A percentile compares a stretch with the other conserved stretches of the same genome.
Evolutionary conservation across 345 rosid species (phyloP).

Genomic region (Lepidium sativum): DNA sequence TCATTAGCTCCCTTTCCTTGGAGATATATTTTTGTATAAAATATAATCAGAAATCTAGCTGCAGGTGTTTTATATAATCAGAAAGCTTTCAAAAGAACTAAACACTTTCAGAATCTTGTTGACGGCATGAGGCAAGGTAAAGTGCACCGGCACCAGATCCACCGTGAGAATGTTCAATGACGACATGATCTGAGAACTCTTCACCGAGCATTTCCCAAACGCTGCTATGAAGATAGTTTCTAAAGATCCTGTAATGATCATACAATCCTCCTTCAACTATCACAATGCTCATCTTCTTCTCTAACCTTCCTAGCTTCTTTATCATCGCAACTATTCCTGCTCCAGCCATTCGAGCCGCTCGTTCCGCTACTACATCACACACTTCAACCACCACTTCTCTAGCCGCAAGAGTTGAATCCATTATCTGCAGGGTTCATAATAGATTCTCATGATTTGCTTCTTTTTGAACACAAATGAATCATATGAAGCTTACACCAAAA

Average conservation of each 20-base stretch:
- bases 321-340: conserved; percentile 59
- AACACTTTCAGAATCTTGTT: too few species aligned
- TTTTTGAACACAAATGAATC: neutral
- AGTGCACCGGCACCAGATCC: conserved; percentile 55
- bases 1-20: too few species aligned
- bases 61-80: too few species aligned
- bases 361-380: conserved; percentile 53
- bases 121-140: conserved; percentile 35
- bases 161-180: conserved; percentile 45
- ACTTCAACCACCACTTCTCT: conserved; percentile 55
- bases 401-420: conserved; percentile 30
- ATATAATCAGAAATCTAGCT: too few species aligned
- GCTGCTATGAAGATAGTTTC: conserved; percentile 56
- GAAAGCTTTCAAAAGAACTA: too few species aligned
- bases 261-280: conserved; percentile 61
- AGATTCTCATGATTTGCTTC: neutral
- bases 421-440: conserved; percentile 29
- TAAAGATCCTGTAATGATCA: conserved; percentile 47
- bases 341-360: conserved; percentile 58
- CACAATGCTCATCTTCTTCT: conserved; percentile 41
- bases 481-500: conserved; percentile 33
- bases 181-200: conserved; percentile 45
- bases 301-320: conserved; percentile 54
- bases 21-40: too few species aligned
- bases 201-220: conserved; percentile 69